These are phyloP conservation scores for Pleomassaria siparia DNA, from an alignment of 2,329 filamentous ascomycete genomes.

Conservation along the genomic window DNA sequence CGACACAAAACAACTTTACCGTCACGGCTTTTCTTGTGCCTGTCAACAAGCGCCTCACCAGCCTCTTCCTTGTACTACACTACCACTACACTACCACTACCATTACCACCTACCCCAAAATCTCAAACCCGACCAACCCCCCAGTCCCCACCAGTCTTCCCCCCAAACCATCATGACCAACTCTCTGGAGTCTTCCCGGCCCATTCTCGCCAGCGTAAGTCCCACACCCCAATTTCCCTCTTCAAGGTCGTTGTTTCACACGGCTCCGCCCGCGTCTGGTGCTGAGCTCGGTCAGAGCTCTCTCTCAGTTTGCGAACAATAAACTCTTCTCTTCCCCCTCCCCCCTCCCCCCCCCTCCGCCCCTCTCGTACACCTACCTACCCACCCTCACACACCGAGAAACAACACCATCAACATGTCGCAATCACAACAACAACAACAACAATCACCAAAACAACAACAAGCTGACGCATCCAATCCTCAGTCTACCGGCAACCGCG, in stretches of 20 bases:
- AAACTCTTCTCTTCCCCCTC: slow-evolving; percentile 12
- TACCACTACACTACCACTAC: not conserved
- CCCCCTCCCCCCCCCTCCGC: slow-evolving; percentile 6
- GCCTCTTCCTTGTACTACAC: not conserved
- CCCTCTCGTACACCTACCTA: too few relatives aligned
- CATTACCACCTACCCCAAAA: slow-evolving; percentile 2
- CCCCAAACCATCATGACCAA: slow-evolving; percentile 39
- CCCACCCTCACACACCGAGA: slow-evolving; percentile 4
- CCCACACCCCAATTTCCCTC: slow-evolving; percentile 19
- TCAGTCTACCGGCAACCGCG: slow-evolving; percentile 40
- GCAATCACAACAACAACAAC: slow-evolving; percentile 11
- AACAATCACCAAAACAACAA: too few relatives aligned
- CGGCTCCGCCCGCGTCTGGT: slow-evolving; percentile 12
- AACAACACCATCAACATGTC: slow-evolving; percentile 21
- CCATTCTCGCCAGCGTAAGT: slow-evolving; percentile 46
- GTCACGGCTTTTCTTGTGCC: too few relatives aligned
- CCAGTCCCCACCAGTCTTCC: not conserved
- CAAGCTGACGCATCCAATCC: slow-evolving; percentile 28
- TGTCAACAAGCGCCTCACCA: slow-evolving; percentile 1
- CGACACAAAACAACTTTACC: too few relatives aligned
- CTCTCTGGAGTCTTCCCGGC: slow-evolving; percentile 44
- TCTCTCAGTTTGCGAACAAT: slow-evolving; percentile 11
- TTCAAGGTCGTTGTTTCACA: slow-evolving; percentile 30
- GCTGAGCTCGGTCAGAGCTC: slow-evolving; percentile 11
- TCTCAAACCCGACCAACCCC: not conserved